Conservation (phyloP, 2,329 filamentous ascomycete genomes). For the Botrytis byssoidea region DNA sequence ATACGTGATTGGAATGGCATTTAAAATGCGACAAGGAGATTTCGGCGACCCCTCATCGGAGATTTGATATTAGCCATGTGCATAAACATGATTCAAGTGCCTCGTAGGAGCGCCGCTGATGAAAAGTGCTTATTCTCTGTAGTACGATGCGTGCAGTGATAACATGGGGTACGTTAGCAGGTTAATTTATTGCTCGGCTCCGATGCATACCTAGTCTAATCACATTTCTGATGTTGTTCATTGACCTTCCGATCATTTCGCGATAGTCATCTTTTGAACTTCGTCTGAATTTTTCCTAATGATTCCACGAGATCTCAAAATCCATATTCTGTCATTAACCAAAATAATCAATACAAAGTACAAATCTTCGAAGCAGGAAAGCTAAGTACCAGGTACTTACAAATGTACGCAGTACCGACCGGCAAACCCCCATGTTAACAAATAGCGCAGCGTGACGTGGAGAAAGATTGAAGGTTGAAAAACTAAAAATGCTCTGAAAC, state of each 20-base stretch:
- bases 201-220: not conserved
- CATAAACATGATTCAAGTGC: not conserved
- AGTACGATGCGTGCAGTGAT: not conserved
- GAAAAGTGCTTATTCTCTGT: not conserved
- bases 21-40: not conserved
- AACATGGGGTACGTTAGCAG: not conserved
- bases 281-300: accelerated
- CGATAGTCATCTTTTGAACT: not conserved
- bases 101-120: not conserved
- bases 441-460: not conserved
- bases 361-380: not conserved
- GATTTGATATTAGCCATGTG: not conserved
- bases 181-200: not conserved
- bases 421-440: not conserved
- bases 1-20: not conserved
- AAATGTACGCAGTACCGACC: not conserved
- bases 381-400: not conserved
- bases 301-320: not conserved
- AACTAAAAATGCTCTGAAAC: not conserved
- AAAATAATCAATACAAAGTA: not conserved
- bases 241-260: not conserved
- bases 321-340: too few relatives aligned
- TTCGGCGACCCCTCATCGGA: not conserved
- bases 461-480: not conserved
- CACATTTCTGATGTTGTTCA: not conserved